phyloP scores from a whole-genome alignment of 768 basidiomycete species.

The Epithele typhae region DNA sequence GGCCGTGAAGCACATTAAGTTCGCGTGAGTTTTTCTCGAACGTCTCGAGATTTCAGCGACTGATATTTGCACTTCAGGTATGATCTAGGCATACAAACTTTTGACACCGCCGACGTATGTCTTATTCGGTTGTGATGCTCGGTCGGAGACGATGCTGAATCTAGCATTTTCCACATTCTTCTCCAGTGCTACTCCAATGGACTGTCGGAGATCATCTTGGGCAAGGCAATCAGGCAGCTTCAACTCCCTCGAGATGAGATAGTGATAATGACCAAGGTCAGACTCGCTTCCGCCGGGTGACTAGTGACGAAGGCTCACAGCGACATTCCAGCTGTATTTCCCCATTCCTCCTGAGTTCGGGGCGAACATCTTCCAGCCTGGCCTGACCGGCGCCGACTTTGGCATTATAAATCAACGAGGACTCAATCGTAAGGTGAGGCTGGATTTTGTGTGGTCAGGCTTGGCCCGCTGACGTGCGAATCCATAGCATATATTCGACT shows the following conservation, averaged over 20 bases:
- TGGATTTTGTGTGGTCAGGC: too few relatives aligned
- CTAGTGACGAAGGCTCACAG: too few relatives aligned
- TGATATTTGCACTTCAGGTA: constrained; percentile 22
- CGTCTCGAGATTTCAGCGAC: neutral
- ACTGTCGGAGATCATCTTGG: constrained; percentile 39
- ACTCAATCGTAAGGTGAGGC: constrained; percentile 34
- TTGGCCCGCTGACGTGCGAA: too few relatives aligned
- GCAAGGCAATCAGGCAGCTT: constrained; percentile 44
- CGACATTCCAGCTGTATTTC: constrained; percentile 9
- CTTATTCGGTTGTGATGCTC: neutral
- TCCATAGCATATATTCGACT: constrained; percentile 12
- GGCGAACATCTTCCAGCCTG: too few relatives aligned
- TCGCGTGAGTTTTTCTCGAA: constrained; percentile 32
- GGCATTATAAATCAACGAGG: constrained; percentile 36
- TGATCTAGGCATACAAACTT: constrained; percentile 38
- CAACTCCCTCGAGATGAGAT: constrained; percentile 43
- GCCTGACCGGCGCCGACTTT: constrained; percentile 11
- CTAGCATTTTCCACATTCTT: neutral
- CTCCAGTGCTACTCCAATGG: constrained; percentile 36
- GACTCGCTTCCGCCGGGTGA: neutral
- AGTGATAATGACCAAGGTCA: constrained; percentile 48
- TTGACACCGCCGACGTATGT: constrained; percentile 33
- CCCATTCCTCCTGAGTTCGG: constrained; percentile 10
- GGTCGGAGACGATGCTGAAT: neutral
- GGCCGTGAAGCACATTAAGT: constrained; percentile 36